phyloP scores from a whole-genome alignment of 805 yeast genomes.

The Brettanomyces naardenensis region DNA sequence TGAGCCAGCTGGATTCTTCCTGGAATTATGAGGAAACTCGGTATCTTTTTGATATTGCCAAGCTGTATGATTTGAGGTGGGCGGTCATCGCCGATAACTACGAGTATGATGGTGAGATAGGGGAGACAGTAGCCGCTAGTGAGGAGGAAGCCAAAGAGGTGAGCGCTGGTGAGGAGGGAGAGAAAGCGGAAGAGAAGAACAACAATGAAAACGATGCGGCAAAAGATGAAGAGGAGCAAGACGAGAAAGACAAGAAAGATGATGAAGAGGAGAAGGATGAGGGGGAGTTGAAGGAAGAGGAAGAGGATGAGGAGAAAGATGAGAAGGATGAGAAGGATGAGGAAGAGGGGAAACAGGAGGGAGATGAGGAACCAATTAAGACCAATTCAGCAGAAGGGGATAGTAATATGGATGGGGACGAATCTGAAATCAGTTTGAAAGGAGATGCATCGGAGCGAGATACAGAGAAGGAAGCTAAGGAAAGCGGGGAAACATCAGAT shows the following conservation, averaged over 20 bases:
- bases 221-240: neutral
- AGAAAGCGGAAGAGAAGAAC: neutral
- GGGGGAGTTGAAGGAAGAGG: neutral
- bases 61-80: constrained; percentile 59
- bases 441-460: neutral
- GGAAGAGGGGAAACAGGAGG: neutral
- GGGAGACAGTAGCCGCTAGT: no score
- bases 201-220: neutral
- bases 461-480: neutral
- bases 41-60: constrained; percentile 66
- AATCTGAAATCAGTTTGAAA: neutral
- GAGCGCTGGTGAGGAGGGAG: neutral
- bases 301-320: neutral
- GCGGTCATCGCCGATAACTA: constrained; percentile 57
- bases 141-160: neutral
- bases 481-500: neutral
- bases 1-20: constrained; percentile 22
- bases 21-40: constrained; percentile 79
- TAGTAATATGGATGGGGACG: neutral
- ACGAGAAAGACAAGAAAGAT: neutral
- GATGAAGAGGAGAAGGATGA: neutral
- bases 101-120: constrained; percentile 30
- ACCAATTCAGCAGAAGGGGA: neutral
- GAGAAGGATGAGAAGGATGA: neutral
- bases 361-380: neutral